Conservation (phyloP, 257 asterid genomes). For the Nicotiana noctiflora region DNA sequence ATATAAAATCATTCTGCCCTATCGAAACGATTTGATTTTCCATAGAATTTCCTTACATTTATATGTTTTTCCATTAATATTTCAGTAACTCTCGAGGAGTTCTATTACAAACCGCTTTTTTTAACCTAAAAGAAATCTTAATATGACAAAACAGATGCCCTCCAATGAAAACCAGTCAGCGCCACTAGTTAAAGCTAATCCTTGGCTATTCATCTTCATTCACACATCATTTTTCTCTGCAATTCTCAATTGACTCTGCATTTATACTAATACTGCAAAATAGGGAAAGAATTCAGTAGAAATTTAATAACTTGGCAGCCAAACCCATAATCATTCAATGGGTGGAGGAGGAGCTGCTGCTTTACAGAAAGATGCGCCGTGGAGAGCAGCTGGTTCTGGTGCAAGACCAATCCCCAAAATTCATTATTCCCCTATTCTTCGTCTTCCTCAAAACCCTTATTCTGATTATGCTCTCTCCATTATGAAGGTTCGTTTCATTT, state of each 20-base stretch:
- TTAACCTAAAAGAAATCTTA: background rate
- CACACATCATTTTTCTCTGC: background rate
- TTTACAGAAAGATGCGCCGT: constrained; percentile 65
- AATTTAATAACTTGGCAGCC: background rate
- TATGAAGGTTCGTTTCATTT: constrained; percentile 57
- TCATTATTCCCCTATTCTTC: constrained; percentile 79
- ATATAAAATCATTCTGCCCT: too few relatives aligned
- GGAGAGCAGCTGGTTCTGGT: constrained; percentile 62
- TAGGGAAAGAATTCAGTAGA: background rate
- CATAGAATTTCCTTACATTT: too few relatives aligned
- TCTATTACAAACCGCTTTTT: too few relatives aligned
- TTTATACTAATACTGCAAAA: background rate
- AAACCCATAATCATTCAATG: constrained; percentile 21
- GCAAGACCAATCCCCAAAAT: constrained; percentile 77
- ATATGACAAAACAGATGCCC: background rate
- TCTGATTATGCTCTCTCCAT: constrained; percentile 59
- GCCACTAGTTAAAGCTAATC: background rate
- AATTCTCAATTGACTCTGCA: background rate
- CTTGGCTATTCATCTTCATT: background rate
- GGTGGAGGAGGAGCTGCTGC: constrained; percentile 56
- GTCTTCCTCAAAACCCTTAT: constrained; percentile 54
- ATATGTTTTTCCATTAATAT: too few relatives aligned
- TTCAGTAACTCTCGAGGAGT: too few relatives aligned
- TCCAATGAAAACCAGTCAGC: background rate
- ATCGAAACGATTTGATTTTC: too few relatives aligned